Conservation (phyloP, 176 grass and related monocot genomes). For the Musa beccarii region DNA sequence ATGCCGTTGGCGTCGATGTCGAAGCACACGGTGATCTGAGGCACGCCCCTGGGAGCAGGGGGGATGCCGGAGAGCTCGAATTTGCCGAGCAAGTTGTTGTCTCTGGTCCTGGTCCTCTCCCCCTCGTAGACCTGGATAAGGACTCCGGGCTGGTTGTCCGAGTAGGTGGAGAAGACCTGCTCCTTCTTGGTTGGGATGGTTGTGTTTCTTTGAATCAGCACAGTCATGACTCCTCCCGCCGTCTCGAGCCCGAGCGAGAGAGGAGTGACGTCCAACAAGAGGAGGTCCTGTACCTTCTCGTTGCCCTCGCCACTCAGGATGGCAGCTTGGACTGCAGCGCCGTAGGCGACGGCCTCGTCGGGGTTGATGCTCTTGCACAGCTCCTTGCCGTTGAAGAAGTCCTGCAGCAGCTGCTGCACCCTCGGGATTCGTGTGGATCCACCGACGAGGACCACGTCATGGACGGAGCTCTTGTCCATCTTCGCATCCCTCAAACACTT, state of each 20-base stretch:
- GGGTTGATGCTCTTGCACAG: conserved; percentile 98
- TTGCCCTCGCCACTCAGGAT: conserved; percentile 85
- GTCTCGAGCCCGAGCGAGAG: conserved; percentile 69
- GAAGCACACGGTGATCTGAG: conserved; percentile 79
- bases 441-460: conserved; percentile 83
- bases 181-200: conserved; percentile 90
- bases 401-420: conserved; percentile 82
- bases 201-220: conserved; percentile 78
- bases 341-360: conserved; percentile 90
- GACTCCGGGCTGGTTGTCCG: conserved; percentile 82
- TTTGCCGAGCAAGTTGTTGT: conserved; percentile 83
- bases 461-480: conserved; percentile 85
- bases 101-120: conserved; percentile 60
- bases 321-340: conserved; percentile 79
- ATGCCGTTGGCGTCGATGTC: conserved; percentile 85
- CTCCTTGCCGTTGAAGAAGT: conserved; percentile 95
- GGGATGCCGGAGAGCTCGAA: conserved; percentile 90
- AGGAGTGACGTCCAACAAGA: conserved; percentile 67
- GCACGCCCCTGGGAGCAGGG: conserved; percentile 58
- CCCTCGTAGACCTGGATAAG: conserved; percentile 94
- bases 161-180: conserved; percentile 88
- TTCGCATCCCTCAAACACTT: conserved; percentile 93
- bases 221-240: conserved; percentile 69
- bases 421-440: conserved; percentile 82
- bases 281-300: conserved; percentile 74